Base-by-base conservation (phyloP, 108 stramenopile species). In the Fragilaria radians region DNA sequence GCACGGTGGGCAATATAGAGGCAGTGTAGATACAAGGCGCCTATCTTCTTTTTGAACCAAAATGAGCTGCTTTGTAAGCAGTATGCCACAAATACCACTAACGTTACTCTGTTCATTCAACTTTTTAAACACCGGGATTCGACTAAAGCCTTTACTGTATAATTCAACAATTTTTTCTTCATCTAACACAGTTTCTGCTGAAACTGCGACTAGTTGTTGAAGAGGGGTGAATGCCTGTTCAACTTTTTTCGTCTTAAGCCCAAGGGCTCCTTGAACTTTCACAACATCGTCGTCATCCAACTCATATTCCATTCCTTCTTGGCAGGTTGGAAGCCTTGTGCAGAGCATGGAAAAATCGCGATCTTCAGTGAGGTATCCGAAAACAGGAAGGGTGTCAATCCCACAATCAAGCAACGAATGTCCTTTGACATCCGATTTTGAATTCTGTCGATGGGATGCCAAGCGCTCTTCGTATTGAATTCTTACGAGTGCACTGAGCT, bases 391-490 rank as follows among this genome's bases (percentile, higher is more conserved):
- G n/a, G 66, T 28, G 25, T 81, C 17, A 48, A 53, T 5, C 11
- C 42, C 34, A 46, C n/a, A n/a, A n/a, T 73, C 76, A 48, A 62
- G 32, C 34, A 65, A 66, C 29, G 52, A 60, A 36, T 49, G 60
- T 34, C 63, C 54, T 11, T 11, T 42, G 7, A 42, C 36, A 7
- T 14, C 36, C 7, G 14, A 11, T 42, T 42, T 42, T 7, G 36
- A 7, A 42, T 42, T 14, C 14, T 42, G 36, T 11, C 36, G 36
- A 50, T 81, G 72, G 33, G 56, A 28, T 0, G 77, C 77, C 59
- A 83, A 56, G 34, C 83, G 73, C 59, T 85, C 82, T 72, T 93
- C 88, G 56, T 80, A 82, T 54, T 93, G 91, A 52, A 93, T 87
- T 22, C 80, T 63, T 27, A 83, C 74, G 34, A 93, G 55, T 5